Conservation (phyloP, 768 basidiomycete genomes). For the Boletus pseudopeckii region DNA sequence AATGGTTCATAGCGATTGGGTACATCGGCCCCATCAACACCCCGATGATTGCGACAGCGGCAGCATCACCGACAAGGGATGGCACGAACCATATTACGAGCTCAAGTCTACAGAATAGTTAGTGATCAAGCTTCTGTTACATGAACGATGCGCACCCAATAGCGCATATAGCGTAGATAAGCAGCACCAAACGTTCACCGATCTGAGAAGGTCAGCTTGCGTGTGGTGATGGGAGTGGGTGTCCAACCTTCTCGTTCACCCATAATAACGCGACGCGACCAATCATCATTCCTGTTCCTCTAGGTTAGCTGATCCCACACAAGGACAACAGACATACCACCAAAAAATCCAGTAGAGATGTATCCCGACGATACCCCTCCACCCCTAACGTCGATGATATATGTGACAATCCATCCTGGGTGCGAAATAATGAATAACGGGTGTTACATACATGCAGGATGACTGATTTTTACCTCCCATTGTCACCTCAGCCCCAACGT, state of each 20-base stretch:
- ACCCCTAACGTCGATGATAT: constrained; percentile 40
- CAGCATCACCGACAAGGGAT: constrained; percentile 59
- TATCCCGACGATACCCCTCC: constrained; percentile 48
- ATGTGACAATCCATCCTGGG: constrained; percentile 68
- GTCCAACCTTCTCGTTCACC: constrained; percentile 26
- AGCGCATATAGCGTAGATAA: constrained; percentile 29
- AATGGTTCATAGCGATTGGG: constrained; percentile 46
- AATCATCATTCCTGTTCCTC: constrained; percentile 23
- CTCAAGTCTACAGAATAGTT: constrained; percentile 44
- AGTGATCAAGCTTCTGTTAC: not conserved
- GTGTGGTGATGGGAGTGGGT: no score
- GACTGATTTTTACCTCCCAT: constrained; percentile 36
- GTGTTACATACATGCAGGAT: not conserved
- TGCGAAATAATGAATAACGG: not conserved
- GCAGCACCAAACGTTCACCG: constrained; percentile 30
- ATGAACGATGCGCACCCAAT: constrained; percentile 21
- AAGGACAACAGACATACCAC: constrained; percentile 10
- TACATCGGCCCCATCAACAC: constrained; percentile 74
- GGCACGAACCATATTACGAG: constrained; percentile 68
- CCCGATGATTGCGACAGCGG: constrained; percentile 63
- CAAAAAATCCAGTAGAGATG: constrained; percentile 39
- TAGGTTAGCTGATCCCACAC: not conserved
- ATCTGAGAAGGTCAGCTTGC: constrained; percentile 19
- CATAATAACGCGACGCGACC: constrained; percentile 30
- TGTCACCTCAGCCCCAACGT: constrained; percentile 53